Conservation (phyloP, 225 moss, liverwort and hornwort genomes). For the Takakia lepidozioides region DNA sequence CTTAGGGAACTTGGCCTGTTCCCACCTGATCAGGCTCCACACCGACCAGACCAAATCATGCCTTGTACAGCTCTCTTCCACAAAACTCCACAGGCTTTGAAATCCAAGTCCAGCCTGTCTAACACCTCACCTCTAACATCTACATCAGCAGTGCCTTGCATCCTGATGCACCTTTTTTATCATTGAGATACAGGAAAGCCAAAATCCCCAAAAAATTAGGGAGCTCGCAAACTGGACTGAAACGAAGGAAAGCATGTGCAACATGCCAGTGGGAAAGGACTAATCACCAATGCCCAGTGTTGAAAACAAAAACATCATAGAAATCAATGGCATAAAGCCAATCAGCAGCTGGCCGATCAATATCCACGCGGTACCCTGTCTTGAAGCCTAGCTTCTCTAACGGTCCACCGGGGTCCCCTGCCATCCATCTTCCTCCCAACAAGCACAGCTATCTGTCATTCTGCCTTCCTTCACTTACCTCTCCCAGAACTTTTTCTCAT, state of each 20-base stretch:
- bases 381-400: conserved; percentile 8
- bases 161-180: too few relatives aligned
- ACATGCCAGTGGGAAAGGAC: too few relatives aligned
- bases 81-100: too few relatives aligned
- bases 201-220: too few relatives aligned
- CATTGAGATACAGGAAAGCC: too few relatives aligned
- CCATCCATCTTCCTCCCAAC: conserved; percentile 7
- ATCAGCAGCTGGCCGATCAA: conserved; percentile 37
- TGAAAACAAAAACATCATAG: conserved; percentile 40
- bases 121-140: too few relatives aligned
- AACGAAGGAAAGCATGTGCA: too few relatives aligned
- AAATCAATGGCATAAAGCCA: conserved; percentile 29
- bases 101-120: too few relatives aligned
- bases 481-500: background rate
- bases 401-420: conserved; percentile 6
- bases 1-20: conserved; percentile 28
- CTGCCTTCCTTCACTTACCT: background rate
- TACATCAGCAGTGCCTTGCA: too few relatives aligned
- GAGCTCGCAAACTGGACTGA: too few relatives aligned
- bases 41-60: conserved; percentile 6
- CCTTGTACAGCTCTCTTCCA: too few relatives aligned
- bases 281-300: conserved; percentile 39
- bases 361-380: conserved; percentile 30
- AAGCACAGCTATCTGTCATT: conserved; percentile 1
- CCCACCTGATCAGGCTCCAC: conserved; percentile 15